Percentiles rank a stretch among this genome's conserved stretches.
Conservation (phyloP, 2,329 filamentous ascomycete genomes). For the Colletotrichum sansevieriae region DNA sequence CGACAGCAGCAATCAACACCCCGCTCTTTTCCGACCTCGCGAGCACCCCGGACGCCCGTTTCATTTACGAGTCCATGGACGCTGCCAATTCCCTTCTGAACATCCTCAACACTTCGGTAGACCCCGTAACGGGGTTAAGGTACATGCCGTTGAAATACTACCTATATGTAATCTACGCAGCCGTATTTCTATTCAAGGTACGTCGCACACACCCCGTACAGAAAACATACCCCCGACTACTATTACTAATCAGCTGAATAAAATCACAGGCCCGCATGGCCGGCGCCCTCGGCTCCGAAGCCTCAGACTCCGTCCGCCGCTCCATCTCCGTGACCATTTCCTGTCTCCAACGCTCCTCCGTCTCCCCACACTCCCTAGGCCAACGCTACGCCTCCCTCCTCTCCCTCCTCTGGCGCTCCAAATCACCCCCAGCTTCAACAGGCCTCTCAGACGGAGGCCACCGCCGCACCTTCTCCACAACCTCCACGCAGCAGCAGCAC, state of each 20-base stretch:
- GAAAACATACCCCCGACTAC: too few relatives aligned
- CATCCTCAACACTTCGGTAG: conserved; percentile 70
- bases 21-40: conserved; percentile 64
- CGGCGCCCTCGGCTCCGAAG: conserved; percentile 67
- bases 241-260: too few relatives aligned
- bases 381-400: conserved; percentile 72
- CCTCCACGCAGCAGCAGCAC: neutral
- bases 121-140: conserved; percentile 69
- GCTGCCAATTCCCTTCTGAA: conserved; percentile 72
- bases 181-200: conserved; percentile 75
- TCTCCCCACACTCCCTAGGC: conserved; percentile 70
- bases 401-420: conserved; percentile 69
- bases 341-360: conserved; percentile 69
- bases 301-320: conserved; percentile 67
- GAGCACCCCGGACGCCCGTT: conserved; percentile 72
- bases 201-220: neutral
- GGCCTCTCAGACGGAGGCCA: conserved; percentile 35
- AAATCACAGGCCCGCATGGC: conserved; percentile 64
- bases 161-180: conserved; percentile 72
- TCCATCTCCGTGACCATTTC: conserved; percentile 71
- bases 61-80: conserved; percentile 76
- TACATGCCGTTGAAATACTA: conserved; percentile 76
- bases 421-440: conserved; percentile 34
- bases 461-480: neutral
- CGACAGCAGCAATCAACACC: conserved; percentile 6